These are phyloP conservation scores for Prunus dulcis DNA, from an alignment of 306 rosid species.

Conservation along the genomic window DNA sequence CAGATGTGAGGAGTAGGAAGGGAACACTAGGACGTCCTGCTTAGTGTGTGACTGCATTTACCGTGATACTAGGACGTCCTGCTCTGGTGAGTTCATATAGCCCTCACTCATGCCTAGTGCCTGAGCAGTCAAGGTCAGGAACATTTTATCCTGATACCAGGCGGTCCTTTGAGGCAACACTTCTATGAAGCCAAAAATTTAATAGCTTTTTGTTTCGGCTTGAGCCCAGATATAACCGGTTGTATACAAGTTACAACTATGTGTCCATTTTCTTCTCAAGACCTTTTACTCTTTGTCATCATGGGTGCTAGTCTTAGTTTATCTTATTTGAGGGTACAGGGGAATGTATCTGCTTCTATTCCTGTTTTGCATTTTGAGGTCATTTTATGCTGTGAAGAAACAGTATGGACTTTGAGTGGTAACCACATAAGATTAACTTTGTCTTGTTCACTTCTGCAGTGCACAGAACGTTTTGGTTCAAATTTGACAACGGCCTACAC, in stretches of 20 bases:
- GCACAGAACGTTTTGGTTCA: slow-evolving; percentile 52
- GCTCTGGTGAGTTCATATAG: no score
- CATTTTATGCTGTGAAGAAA: neutral
- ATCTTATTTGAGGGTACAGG: no score
- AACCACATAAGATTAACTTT: neutral
- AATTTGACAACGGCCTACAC: slow-evolving; percentile 55
- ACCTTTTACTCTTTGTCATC: no score
- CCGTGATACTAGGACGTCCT: no score
- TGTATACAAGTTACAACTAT: no score
- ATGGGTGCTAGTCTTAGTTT: no score
- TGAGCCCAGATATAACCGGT: no score
- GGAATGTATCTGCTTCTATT: neutral
- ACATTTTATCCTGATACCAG: neutral
- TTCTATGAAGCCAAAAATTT: neutral
- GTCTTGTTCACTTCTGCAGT: slow-evolving; percentile 41
- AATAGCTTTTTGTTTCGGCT: neutral
- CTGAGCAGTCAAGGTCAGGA: neutral
- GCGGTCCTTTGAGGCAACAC: neutral
- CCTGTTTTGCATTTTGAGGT: neutral
- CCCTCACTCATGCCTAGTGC: neutral
- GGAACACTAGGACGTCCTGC: no score
- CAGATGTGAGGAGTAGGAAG: neutral
- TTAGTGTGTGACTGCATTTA: no score
- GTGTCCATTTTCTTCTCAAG: no score
- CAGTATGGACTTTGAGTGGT: neutral